Evolutionary conservation across 139 green algal species (phyloP).

Genomic region (Diplosphaera chodatii): DNA sequence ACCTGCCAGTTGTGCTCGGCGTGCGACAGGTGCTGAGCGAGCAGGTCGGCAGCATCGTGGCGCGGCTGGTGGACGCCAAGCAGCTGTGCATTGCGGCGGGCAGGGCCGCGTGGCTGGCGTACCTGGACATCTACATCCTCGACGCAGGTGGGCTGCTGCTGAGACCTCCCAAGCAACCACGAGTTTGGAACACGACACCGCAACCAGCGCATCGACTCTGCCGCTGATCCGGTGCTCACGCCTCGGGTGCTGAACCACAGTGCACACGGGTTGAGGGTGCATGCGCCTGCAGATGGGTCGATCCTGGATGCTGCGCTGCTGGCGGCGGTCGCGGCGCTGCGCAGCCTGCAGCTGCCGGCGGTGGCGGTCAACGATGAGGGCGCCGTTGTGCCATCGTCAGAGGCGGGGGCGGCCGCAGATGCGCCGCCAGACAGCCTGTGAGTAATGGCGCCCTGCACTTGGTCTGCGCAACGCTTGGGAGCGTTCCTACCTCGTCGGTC

Average conservation of each 20-base stretch:
- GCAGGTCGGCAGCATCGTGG: neutral
- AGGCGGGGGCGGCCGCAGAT: neutral
- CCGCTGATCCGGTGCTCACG: too few relatives aligned
- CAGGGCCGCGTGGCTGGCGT: conserved; percentile 48
- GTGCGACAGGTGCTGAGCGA: conserved; percentile 8
- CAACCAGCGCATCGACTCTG: too few relatives aligned
- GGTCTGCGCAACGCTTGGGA: too few relatives aligned
- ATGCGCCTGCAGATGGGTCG: conserved; percentile 35
- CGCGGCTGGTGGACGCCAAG: conserved; percentile 26
- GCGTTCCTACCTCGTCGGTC: too few relatives aligned
- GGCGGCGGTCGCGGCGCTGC: conserved; percentile 50
- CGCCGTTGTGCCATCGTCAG: conserved; percentile 22
- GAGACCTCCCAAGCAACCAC: too few relatives aligned
- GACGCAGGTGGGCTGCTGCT: too few relatives aligned
- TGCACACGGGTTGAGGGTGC: neutral
- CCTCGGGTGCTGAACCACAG: too few relatives aligned
- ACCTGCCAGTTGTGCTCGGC: too few relatives aligned
- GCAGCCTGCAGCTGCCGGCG: conserved; percentile 28
- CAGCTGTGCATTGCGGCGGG: conserved; percentile 60
- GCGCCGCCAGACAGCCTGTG: too few relatives aligned
- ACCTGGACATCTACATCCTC: conserved; percentile 68
- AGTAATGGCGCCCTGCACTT: too few relatives aligned
- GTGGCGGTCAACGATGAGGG: conserved; percentile 37
- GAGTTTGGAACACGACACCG: too few relatives aligned
- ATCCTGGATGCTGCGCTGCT: conserved; percentile 62